Base-by-base conservation (phyloP, 441 rosid genomes). In the Adansonia gregorii region DNA sequence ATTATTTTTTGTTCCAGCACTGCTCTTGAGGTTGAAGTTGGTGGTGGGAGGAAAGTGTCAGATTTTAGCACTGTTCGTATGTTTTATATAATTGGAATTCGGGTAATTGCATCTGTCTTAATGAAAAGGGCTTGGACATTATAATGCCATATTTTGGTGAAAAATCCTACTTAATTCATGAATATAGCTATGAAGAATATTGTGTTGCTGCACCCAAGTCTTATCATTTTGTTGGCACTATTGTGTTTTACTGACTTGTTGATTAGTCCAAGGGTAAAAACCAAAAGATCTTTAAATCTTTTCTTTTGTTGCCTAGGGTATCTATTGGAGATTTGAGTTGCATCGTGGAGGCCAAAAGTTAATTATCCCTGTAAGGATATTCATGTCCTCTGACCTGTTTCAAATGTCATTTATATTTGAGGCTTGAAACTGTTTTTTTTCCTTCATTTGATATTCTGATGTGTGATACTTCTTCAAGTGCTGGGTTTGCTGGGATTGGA, bases 1-100 rank as follows among this genome's bases (percentile, higher is more conserved):
- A n/a, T 17, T 77, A 19, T 51, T 69, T 52, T 12, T 39, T 41
- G 20, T 51, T 69, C 48, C 91, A 96, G 98, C 83, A 81, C 89
- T 84, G 88, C 93, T 76, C 83, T 96, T 80, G 97, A 94, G 90
- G 67, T 96, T 82, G 99, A 94, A 85, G 79, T 93, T 70, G 98
- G 99, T 58, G 98, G 97, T 61, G 98, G 98, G 80, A 87, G 99
- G 81, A 93, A 96, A 87, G 63, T 94, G 76, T 94, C 97, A 5
- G 89, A 90, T 76, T 93, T 94, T 85, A 91, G 95, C 85, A 89
- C 94, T 17, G 84, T 93, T 67, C 90, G 95, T 79, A 85, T 86
- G 90, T 72, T 92, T 86, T 96, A 91, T 82, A 80, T 89, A 76
- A 78, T 96, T 67, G 98, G 99, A 81, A 82, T 96, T 79, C 93